Percentiles rank a stretch among this genome's conserved stretches.
Evolutionary conservation across 1,284 basidiomycete species (phyloP).

Genomic region (Schizopora paradoxa): DNA sequence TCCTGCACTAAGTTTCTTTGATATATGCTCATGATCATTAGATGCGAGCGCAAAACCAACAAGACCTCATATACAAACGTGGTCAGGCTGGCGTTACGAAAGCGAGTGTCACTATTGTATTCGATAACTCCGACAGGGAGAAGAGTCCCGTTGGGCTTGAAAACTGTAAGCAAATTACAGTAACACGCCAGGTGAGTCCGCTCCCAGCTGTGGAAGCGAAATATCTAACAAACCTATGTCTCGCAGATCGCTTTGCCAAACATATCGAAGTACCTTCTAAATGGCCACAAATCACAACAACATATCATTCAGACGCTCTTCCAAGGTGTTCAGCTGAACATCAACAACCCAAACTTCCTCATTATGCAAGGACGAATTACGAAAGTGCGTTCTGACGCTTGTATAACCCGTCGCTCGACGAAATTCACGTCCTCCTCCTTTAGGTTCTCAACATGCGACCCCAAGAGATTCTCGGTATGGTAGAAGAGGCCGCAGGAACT

Average conservation of each 20-base stretch:
- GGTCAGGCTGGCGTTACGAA: conserved; percentile 97
- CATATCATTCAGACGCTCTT: conserved; percentile 89
- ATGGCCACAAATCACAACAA: conserved; percentile 93
- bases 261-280: conserved; percentile 93
- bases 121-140: conserved; percentile 93
- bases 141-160: conserved; percentile 87
- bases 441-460: conserved; percentile 98
- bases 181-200: conserved; percentile 82
- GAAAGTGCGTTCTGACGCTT: conserved; percentile 45
- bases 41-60: conserved; percentile 95
- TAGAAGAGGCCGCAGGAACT: conserved; percentile 97
- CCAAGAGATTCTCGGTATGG: conserved; percentile 96
- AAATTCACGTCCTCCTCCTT: conserved; percentile 18
- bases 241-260: conserved; percentile 86
- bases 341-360: conserved; percentile 99
- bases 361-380: conserved; percentile 99
- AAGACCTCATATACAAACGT: conserved; percentile 97
- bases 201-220: background rate
- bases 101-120: conserved; percentile 97
- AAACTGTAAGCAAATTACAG: conserved; percentile 85
- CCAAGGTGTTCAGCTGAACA: conserved; percentile 97
- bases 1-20: background rate
- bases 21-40: conserved; percentile 26
- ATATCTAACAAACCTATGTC: background rate
- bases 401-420: conserved; percentile 2